A percentile compares a stretch with the other conserved stretches of the same genome.
Evolutionary conservation across 208 protist species (phyloP).

Genomic region (Leishmania tropica): DNA sequence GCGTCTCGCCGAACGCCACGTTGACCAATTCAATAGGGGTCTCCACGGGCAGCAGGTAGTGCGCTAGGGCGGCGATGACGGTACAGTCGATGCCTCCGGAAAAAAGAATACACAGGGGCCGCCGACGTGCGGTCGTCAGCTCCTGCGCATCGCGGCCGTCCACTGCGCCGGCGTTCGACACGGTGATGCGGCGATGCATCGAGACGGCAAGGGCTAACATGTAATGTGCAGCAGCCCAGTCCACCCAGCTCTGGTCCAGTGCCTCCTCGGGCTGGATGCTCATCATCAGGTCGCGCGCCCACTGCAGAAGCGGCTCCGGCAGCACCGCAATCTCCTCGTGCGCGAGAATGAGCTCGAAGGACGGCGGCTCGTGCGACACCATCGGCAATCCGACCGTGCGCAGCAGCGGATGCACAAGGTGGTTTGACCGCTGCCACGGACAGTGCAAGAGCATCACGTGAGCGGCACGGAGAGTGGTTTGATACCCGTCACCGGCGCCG

Average conservation of each 20-base stretch:
- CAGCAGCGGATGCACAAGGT: slow-evolving; percentile 61
- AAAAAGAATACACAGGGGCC: slow-evolving; percentile 90
- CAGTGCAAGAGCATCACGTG: slow-evolving; percentile 55
- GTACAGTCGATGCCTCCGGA: slow-evolving; percentile 95
- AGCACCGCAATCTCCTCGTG: slow-evolving; percentile 37
- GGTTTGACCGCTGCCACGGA: slow-evolving; percentile 40
- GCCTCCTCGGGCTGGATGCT: slow-evolving; percentile 28
- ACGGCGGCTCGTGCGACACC: slow-evolving; percentile 24
- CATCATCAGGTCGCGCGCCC: slow-evolving; percentile 29
- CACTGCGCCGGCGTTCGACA: slow-evolving; percentile 48
- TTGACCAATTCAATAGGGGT: slow-evolving; percentile 95
- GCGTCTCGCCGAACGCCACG: slow-evolving; percentile 90
- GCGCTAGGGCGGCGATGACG: slow-evolving; percentile 91
- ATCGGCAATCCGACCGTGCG: slow-evolving; percentile 23
- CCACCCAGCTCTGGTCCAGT: slow-evolving; percentile 39
- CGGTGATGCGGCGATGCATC: slow-evolving; percentile 62
- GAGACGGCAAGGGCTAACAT: slow-evolving; percentile 73
- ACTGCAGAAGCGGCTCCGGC: slow-evolving; percentile 31
- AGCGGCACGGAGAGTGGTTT: slow-evolving; percentile 4
- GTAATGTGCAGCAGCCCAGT: slow-evolving; percentile 60
- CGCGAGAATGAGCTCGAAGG: slow-evolving; percentile 32
- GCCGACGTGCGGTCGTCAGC: slow-evolving; percentile 38
- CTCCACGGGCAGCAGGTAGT: slow-evolving; percentile 75
- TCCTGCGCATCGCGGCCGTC: slow-evolving; percentile 47
- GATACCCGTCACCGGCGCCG: not conserved